Percentiles rank a stretch among this genome's conserved stretches.
Evolutionary conservation across 805 yeast genomes (phyloP).

Genomic region (Candida verbasci): DNA sequence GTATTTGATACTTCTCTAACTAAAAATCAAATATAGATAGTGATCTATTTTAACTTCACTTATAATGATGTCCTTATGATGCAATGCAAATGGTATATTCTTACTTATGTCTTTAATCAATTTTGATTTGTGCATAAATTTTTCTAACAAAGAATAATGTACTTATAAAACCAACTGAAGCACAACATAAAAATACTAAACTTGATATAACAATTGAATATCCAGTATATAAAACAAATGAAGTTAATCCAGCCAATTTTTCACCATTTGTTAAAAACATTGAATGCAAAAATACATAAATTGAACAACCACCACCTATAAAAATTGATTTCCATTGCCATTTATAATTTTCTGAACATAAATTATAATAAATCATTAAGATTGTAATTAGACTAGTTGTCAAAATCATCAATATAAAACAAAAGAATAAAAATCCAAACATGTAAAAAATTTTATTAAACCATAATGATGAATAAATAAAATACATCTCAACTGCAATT

Average conservation of each 20-base stretch:
- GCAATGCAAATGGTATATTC: no score
- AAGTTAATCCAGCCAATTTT: slow-evolving; percentile 63
- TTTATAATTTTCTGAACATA: slow-evolving; percentile 87
- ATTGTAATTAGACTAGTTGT: slow-evolving; percentile 80
- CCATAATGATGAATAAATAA: slow-evolving; percentile 89
- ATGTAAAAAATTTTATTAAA: slow-evolving; percentile 89
- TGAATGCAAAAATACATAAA: slow-evolving; percentile 82
- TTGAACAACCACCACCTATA: slow-evolving; percentile 84
- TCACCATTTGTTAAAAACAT: slow-evolving; percentile 65
- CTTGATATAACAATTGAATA: slow-evolving; percentile 71
- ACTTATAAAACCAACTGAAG: slow-evolving; percentile 79
- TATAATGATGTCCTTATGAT: no score
- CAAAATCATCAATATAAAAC: slow-evolving; percentile 74
- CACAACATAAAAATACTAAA: slow-evolving; percentile 76
- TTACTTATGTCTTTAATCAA: slow-evolving; percentile 62
- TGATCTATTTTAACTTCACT: no score
- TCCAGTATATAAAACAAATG: slow-evolving; percentile 76
- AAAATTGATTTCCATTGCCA: slow-evolving; percentile 97
- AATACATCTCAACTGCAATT: slow-evolving; percentile 91
- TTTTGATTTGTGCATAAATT: slow-evolving; percentile 81
- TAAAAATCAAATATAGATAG: no score
- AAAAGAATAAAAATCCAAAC: slow-evolving; percentile 94
- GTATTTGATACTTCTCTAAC: no score
- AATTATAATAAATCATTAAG: slow-evolving; percentile 73
- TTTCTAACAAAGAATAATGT: slow-evolving; percentile 68